A percentile compares a stretch with the other conserved stretches of the same genome.
Conservation (phyloP, 2,329 filamentous ascomycete species). For the Boeremia lycopersici region DNA sequence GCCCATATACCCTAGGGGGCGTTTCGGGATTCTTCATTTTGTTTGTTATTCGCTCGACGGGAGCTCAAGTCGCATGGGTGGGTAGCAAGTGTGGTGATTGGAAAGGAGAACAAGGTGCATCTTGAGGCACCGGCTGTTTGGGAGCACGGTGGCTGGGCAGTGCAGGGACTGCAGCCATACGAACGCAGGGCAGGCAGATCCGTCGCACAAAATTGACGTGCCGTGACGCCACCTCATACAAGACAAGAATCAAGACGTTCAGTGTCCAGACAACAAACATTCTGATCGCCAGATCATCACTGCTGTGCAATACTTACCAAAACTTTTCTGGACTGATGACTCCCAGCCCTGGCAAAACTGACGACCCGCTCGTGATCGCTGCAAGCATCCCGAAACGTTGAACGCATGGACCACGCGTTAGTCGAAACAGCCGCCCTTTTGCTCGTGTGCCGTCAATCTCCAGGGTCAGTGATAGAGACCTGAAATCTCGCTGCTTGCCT, state of each 20-base stretch:
- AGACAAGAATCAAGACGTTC: slow-evolving; percentile 16
- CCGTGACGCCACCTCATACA: slow-evolving; percentile 12
- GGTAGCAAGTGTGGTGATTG: slow-evolving; percentile 9
- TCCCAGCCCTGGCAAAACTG: slow-evolving; percentile 1
- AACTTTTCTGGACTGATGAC: not conserved
- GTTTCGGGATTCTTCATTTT: slow-evolving; percentile 13
- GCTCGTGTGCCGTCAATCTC: slow-evolving; percentile 18
- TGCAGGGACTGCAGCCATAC: slow-evolving; percentile 17
- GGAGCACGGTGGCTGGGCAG: slow-evolving; percentile 13
- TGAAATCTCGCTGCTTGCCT: slow-evolving; percentile 12
- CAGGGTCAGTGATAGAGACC: not conserved
- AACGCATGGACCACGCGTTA: slow-evolving; percentile 9
- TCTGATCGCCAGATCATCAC: slow-evolving; percentile 6
- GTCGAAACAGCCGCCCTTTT: slow-evolving; percentile 17
- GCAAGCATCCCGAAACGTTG: slow-evolving; percentile 16
- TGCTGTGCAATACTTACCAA: slow-evolving; percentile 7
- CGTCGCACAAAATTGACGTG: slow-evolving; percentile 10
- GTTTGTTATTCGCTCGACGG: slow-evolving; percentile 11
- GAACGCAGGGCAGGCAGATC: slow-evolving; percentile 19
- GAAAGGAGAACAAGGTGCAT: slow-evolving; percentile 9
- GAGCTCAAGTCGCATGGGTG: slow-evolving; percentile 11
- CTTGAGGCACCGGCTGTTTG: slow-evolving; percentile 17
- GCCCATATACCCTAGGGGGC: slow-evolving; percentile 22
- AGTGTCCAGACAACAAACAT: slow-evolving; percentile 9
- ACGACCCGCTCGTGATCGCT: slow-evolving; percentile 15